A percentile compares a stretch with the other conserved stretches of the same genome.
These are phyloP conservation scores for Luzula sylvatica DNA, from an alignment of 176 grass and related monocot species.

Conservation along the genomic window DNA sequence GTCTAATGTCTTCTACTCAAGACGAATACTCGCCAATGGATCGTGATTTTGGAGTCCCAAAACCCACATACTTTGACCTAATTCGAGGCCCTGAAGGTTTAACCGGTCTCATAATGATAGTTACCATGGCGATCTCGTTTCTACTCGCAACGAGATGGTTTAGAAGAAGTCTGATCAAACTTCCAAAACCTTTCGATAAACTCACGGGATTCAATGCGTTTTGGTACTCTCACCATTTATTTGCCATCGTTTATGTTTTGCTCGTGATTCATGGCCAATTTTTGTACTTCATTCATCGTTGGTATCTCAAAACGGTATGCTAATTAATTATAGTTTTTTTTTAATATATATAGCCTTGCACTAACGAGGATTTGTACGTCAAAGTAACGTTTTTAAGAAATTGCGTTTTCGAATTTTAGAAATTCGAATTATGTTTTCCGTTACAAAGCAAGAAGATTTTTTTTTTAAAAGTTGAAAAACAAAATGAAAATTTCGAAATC, in stretches of 20 bases:
- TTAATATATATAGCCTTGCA: too few relatives aligned
- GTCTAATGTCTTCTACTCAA: slow-evolving; percentile 48
- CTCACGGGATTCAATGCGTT: slow-evolving; percentile 94
- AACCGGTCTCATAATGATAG: slow-evolving; percentile 83
- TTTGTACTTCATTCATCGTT: slow-evolving; percentile 57
- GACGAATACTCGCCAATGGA: slow-evolving; percentile 37
- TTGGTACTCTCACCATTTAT: slow-evolving; percentile 97
- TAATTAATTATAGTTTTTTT: too few relatives aligned
- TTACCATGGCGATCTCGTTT: slow-evolving; percentile 74
- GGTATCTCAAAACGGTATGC: slow-evolving; percentile 82
- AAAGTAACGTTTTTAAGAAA: too few relatives aligned
- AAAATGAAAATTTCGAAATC: too few relatives aligned
- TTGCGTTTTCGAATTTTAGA: too few relatives aligned
- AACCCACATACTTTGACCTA: slow-evolving; percentile 59
- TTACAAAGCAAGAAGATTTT: too few relatives aligned
- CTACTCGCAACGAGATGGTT: slow-evolving; percentile 95
- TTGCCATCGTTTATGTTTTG: slow-evolving; percentile 70
- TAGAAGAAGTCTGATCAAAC: slow-evolving; percentile 65
- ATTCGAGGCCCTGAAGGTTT: slow-evolving; percentile 53
- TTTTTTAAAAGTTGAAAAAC: too few relatives aligned
- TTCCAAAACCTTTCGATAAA: slow-evolving; percentile 86
- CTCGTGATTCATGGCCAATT: slow-evolving; percentile 72
- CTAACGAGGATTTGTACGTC: too few relatives aligned
- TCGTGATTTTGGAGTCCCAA: slow-evolving; percentile 35
- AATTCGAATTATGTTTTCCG: too few relatives aligned